These are phyloP conservation scores for Strobilomyces dryophilus DNA, from an alignment of 768 basidiomycete genomes.

Conservation along the genomic window DNA sequence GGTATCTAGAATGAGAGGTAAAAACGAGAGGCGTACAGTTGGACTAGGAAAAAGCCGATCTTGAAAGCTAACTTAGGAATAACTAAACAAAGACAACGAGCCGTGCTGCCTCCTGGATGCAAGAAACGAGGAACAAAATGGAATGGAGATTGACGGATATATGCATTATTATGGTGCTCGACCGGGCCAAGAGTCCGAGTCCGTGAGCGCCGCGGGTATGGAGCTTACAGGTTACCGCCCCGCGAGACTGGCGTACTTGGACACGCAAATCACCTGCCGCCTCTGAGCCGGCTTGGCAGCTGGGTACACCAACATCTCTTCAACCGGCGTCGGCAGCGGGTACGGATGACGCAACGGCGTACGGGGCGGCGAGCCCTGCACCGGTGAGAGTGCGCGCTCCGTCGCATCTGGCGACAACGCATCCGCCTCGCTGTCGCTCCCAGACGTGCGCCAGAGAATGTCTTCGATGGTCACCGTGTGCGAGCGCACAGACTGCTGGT, in stretches of 20 bases:
- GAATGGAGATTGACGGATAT: conserved; percentile 2
- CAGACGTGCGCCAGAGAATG: conserved; percentile 22
- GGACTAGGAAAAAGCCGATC: background rate
- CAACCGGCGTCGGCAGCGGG: conserved; percentile 56
- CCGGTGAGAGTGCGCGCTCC: conserved; percentile 13
- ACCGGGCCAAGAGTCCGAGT: background rate
- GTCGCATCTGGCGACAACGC: conserved; percentile 17
- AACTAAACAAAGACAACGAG: conserved; percentile 15
- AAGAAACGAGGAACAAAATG: background rate
- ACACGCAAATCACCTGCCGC: conserved; percentile 17
- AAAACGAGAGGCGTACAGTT: background rate
- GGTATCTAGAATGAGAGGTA: background rate
- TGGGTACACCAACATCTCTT: conserved; percentile 41
- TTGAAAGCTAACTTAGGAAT: conserved; percentile 23
- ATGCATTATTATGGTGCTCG: background rate
- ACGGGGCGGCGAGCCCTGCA: conserved; percentile 13
- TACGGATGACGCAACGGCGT: conserved; percentile 27
- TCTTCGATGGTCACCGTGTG: conserved; percentile 27
- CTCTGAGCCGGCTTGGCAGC: conserved; percentile 6
- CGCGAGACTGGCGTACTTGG: conserved; percentile 30
- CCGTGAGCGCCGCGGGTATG: background rate
- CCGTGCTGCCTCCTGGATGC: background rate
- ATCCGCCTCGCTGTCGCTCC: conserved; percentile 21
- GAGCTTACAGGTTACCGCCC: conserved; percentile 28
- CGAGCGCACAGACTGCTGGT: conserved; percentile 29